Evolutionary conservation across 2,329 filamentous ascomycete genomes (phyloP).

Genomic region (Nothophaeocryptopus gaeumannii): DNA sequence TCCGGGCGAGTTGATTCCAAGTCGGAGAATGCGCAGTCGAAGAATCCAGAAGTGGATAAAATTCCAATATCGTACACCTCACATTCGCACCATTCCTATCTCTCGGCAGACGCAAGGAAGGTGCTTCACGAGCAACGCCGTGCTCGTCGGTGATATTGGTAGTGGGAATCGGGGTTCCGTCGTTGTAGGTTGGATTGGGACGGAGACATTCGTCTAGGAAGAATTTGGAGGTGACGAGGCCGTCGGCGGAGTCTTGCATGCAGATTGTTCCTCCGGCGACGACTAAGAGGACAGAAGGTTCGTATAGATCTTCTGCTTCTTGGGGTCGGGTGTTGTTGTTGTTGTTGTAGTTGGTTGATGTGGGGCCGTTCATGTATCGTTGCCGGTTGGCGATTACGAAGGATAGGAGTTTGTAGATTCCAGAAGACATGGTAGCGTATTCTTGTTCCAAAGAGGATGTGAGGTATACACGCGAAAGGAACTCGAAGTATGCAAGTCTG

Average conservation of each 20-base stretch:
- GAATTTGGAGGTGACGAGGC: slow-evolving; percentile 68
- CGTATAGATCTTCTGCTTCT: slow-evolving; percentile 11
- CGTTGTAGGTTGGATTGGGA: slow-evolving; percentile 81
- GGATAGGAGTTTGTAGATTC: slow-evolving; percentile 24
- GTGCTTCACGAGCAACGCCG: slow-evolving; percentile 40
- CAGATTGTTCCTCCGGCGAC: slow-evolving; percentile 88
- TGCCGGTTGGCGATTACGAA: slow-evolving; percentile 25
- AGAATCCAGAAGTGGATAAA: slow-evolving; percentile 79
- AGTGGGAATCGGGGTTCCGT: slow-evolving; percentile 54
- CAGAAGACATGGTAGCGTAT: slow-evolving; percentile 18
- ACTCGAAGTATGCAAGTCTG: neutral
- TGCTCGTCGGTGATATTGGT: slow-evolving; percentile 27
- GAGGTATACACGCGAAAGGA: slow-evolving; percentile 1
- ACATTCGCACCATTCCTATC: slow-evolving; percentile 79
- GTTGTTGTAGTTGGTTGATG: slow-evolving; percentile 1
- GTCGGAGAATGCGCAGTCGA: slow-evolving; percentile 83
- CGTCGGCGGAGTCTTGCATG: slow-evolving; percentile 78
- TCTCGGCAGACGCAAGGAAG: slow-evolving; percentile 73
- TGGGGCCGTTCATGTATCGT: slow-evolving; percentile 8
- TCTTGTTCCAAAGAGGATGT: neutral
- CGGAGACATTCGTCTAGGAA: slow-evolving; percentile 82
- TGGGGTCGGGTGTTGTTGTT: neutral
- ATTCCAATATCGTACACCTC: slow-evolving; percentile 80
- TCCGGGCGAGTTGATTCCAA: slow-evolving; percentile 78
- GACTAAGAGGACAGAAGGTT: slow-evolving; percentile 68